phyloP scores from a whole-genome alignment of 1,284 basidiomycete genomes.

The Lentinula novae-zelandiae region DNA sequence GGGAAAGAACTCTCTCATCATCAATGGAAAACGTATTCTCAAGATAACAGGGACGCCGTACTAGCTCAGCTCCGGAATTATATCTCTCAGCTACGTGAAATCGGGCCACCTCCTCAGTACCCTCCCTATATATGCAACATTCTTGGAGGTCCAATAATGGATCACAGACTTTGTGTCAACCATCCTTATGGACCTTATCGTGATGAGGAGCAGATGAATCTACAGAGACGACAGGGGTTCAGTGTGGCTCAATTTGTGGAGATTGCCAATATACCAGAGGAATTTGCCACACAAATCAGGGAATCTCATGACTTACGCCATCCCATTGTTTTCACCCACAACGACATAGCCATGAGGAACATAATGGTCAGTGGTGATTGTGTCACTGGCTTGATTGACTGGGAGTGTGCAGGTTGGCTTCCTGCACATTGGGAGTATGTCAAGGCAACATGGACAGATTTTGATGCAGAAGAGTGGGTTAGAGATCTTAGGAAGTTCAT shows the following conservation, averaged over 20 bases:
- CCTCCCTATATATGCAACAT: neutral
- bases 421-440: neutral
- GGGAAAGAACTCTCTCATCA: neutral
- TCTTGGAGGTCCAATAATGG: conserved; percentile 2
- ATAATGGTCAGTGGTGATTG: neutral
- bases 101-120: neutral
- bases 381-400: neutral
- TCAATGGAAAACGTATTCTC: neutral
- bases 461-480: neutral
- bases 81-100: neutral
- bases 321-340: no score
- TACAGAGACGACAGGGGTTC: neutral
- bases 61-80: neutral
- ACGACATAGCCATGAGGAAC: no score
- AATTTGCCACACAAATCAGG: neutral
- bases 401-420: neutral
- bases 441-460: neutral
- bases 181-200: neutral
- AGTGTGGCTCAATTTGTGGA: neutral
- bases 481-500: neutral
- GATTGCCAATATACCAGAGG: neutral
- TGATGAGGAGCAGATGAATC: neutral
- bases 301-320: neutral
- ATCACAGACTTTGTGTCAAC: neutral
- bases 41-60: neutral